A percentile compares a stretch with the other conserved stretches of the same genome.
Evolutionary conservation across 257 asterid species (phyloP).

Genomic region (Agastache rugosa): DNA sequence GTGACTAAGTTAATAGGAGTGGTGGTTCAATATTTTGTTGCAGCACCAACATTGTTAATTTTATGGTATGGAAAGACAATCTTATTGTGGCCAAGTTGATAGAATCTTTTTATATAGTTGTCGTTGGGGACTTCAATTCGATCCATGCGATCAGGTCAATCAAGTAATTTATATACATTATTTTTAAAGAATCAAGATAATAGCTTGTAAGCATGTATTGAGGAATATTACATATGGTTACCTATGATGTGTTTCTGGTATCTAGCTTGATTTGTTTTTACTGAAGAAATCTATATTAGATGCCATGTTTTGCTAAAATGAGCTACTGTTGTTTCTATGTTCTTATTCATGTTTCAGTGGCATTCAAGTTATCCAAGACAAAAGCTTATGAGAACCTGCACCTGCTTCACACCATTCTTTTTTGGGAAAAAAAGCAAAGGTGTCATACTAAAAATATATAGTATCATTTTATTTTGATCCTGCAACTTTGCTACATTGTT

Average conservation of each 20-base stretch:
- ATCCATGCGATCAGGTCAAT: no score
- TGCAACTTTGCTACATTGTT: neutral
- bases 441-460: constrained; percentile 37
- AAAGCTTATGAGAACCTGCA: constrained; percentile 83
- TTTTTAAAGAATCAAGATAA: no score
- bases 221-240: neutral
- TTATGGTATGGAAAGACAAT: no score
- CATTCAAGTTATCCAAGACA: constrained; percentile 87
- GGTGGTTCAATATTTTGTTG: no score
- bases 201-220: constrained; percentile 8
- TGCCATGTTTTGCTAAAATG: constrained; percentile 11
- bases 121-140: no score
- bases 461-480: neutral
- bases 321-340: constrained; percentile 11
- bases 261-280: constrained; percentile 18
- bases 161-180: no score
- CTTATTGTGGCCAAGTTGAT: no score
- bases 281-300: constrained; percentile 2
- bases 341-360: constrained; percentile 64
- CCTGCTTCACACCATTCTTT: constrained; percentile 78
- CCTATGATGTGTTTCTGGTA: constrained; percentile 22
- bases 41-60: no score
- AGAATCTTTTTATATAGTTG: no score
- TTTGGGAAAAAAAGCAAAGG: constrained; percentile 87
- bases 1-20: no score